A percentile compares a stretch with the other conserved stretches of the same genome.
Evolutionary conservation across 1,284 basidiomycete genomes (phyloP).

Genomic region (Leccinum ambiguum): DNA sequence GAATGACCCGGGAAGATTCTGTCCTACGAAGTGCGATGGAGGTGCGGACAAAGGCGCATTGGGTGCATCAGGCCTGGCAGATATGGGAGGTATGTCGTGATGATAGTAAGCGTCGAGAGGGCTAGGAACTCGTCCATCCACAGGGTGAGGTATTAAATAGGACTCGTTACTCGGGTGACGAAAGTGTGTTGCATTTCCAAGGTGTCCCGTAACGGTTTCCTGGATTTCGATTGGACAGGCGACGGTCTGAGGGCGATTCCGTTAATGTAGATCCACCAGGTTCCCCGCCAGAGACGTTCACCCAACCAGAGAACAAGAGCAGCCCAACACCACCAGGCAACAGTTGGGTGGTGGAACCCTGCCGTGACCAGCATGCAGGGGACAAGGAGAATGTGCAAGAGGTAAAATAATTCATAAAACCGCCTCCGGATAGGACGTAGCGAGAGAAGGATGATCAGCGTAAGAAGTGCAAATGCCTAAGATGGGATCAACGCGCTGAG

Average conservation of each 20-base stretch:
- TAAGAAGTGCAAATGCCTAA: slow-evolving; percentile 72
- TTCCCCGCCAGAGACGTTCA: slow-evolving; percentile 61
- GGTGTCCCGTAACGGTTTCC: slow-evolving; percentile 9
- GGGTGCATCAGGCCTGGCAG: slow-evolving; percentile 4
- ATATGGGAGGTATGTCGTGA: background rate
- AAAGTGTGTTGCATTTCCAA: slow-evolving; percentile 28
- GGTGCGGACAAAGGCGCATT: background rate
- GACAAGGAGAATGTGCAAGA: slow-evolving; percentile 66
- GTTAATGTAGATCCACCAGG: slow-evolving; percentile 67
- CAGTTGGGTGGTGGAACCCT: slow-evolving; percentile 68
- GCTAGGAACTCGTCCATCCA: too few relatives aligned
- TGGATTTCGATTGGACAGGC: slow-evolving; percentile 1
- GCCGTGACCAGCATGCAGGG: slow-evolving; percentile 61
- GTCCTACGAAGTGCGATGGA: slow-evolving; percentile 5
- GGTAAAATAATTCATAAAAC: slow-evolving; percentile 79
- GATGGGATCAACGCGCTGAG: slow-evolving; percentile 16
- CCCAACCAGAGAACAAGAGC: slow-evolving; percentile 65
- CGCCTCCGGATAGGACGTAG: slow-evolving; percentile 61
- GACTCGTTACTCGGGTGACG: too few relatives aligned
- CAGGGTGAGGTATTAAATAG: too few relatives aligned
- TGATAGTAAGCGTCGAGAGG: too few relatives aligned
- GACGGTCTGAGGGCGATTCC: slow-evolving; percentile 19
- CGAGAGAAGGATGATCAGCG: slow-evolving; percentile 64
- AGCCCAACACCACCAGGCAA: slow-evolving; percentile 70
- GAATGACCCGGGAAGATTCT: slow-evolving; percentile 7